Base-by-base conservation (phyloP, 441 rosid species). In the Hypseocharis bilobata region DNA sequence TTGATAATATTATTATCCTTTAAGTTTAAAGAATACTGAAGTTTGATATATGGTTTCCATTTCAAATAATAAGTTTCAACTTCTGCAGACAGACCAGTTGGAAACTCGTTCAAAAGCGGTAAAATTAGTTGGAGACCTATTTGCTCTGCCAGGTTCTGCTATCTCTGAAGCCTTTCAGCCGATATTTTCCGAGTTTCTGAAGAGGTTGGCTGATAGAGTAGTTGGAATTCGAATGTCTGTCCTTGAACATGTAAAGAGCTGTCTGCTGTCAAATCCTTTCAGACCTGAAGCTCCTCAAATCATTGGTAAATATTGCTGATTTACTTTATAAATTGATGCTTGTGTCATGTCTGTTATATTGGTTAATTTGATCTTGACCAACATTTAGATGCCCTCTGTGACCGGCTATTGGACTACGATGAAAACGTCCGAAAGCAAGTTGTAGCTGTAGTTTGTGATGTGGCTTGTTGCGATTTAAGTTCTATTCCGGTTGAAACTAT, bases 381-480 rank as follows among this genome's bases (percentile, higher is more conserved):
- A 47, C 68, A 51, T 73, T 51, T 81, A 95, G 99, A 90, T 86
- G 97, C 96, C 22, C 91, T 95, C 25, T 84, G 93, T 77, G 99
- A 92, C 57, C 95, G 99, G 62, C 85, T 95, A 64, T 76, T 92
- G 88, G 99, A 92, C 83, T 89, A 85, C 70, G 99, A 95, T 80
- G 99, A 92, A 82, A 89, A 89, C 72, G 88, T 95, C 59, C 85
- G 99, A 60, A 92, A 89, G 85, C 89, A 84, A 84, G 98, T 92
- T 65, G 98, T 92, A 82, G 88, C 85, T 68, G 96, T 92, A 38
- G 83, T 92, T 70, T 85, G 95, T 69, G 90, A 92, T 76, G 95
- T 87, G 78, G 89, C 93, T 49, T 86, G 83, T 66, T 82, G 79
- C 72, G 83, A 90, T 64, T 77, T 81, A 63, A 82, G 74, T 73